These are phyloP conservation scores for Paramecium primaurelia DNA, from an alignment of 73 alveolate species.

Conservation along the genomic window DNA sequence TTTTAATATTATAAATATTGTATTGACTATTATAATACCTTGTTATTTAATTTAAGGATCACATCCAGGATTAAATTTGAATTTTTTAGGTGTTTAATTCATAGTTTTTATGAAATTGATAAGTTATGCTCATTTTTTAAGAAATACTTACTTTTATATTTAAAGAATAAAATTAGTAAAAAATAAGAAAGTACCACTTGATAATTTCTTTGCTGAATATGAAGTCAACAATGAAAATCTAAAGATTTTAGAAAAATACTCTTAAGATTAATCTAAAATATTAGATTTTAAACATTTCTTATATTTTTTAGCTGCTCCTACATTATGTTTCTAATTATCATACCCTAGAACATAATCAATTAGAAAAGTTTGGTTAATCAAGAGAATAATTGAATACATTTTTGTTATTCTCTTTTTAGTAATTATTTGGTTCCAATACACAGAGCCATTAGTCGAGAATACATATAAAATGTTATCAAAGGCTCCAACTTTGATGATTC, in stretches of 20 bases:
- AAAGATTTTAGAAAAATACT: constrained; percentile 3
- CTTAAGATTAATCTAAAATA: not conserved
- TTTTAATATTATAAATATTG: not conserved
- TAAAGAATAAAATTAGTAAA: constrained; percentile 18
- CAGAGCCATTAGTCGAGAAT: constrained; percentile 52
- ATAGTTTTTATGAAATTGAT: constrained; percentile 35
- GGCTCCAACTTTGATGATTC: not conserved
- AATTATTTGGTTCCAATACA: constrained; percentile 57
- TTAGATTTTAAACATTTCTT: constrained; percentile 41
- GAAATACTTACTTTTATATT: constrained; percentile 43
- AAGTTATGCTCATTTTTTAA: constrained; percentile 60
- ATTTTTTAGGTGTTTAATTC: not conserved
- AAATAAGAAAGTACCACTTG: constrained; percentile 19
- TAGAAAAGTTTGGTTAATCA: constrained; percentile 62
- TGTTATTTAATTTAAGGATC: constrained; percentile 63
- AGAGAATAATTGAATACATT: constrained; percentile 59
- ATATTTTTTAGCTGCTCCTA: constrained; percentile 68
- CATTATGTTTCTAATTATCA: constrained; percentile 74
- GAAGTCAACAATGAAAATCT: constrained; percentile 38
- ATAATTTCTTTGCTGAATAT: not conserved
- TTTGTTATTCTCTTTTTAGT: constrained; percentile 28
- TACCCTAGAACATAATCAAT: constrained; percentile 67
- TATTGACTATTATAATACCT: not conserved
- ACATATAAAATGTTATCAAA: constrained; percentile 52
- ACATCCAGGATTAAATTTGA: constrained; percentile 35